phyloP scores from a whole-genome alignment of 768 basidiomycete species.

The Lentinus brumalis region DNA sequence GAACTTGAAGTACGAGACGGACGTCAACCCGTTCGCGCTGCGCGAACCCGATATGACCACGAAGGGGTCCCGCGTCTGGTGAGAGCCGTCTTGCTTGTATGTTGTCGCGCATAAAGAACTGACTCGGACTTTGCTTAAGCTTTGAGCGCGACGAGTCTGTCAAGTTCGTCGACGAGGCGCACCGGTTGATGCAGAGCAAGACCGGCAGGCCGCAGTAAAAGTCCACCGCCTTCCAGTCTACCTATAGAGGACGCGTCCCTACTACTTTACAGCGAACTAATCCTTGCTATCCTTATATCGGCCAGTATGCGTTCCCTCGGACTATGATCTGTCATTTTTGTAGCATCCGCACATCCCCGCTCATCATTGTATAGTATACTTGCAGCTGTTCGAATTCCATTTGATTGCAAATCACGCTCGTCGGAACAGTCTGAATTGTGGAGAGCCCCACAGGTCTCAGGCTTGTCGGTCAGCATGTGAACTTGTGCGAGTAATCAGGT shows the following conservation, averaged over 20 bases:
- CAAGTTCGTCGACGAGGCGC: conserved; percentile 62
- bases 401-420: too few relatives aligned
- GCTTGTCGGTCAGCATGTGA: too few relatives aligned
- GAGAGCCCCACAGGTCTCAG: too few relatives aligned
- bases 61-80: conserved; percentile 79
- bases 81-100: conserved; percentile 1
- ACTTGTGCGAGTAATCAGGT: too few relatives aligned
- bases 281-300: background rate
- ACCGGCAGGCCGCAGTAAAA: background rate
- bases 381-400: too few relatives aligned
- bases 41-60: conserved; percentile 85
- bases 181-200: conserved; percentile 47
- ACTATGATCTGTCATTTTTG: too few relatives aligned
- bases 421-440: too few relatives aligned
- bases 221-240: background rate
- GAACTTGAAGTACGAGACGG: conserved; percentile 72
- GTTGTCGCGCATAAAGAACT: background rate
- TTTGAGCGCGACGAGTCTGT: conserved; percentile 72
- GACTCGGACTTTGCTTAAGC: conserved; percentile 37
- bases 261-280: background rate
- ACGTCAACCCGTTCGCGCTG: conserved; percentile 89
- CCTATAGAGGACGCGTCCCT: background rate
- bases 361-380: too few relatives aligned
- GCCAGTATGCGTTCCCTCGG: too few relatives aligned
- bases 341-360: too few relatives aligned